A percentile compares a stretch with the other conserved stretches of the same genome.
Conservation (phyloP, 108 stramenopile genomes). For the Conticribra guillardii region DNA sequence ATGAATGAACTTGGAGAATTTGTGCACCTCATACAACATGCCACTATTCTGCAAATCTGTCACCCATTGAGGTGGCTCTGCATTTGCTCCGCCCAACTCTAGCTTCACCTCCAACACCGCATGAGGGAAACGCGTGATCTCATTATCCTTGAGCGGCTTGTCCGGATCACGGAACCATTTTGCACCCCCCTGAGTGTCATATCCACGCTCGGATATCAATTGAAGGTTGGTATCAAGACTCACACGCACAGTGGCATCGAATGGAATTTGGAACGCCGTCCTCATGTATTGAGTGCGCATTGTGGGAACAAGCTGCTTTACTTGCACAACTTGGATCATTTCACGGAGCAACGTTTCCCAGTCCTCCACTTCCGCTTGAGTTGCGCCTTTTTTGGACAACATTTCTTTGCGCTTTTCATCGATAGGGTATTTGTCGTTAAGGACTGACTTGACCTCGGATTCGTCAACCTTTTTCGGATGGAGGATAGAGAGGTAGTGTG, state of each 20-base stretch:
- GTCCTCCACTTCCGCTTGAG: constrained; percentile 85
- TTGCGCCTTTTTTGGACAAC: constrained; percentile 77
- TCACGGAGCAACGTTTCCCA: constrained; percentile 90
- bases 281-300: constrained; percentile 97
- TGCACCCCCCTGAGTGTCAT: constrained; percentile 84
- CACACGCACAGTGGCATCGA: constrained; percentile 95
- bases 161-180: constrained; percentile 93
- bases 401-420: constrained; percentile 80
- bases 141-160: constrained; percentile 74
- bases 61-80: constrained; percentile 93
- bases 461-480: constrained; percentile 62
- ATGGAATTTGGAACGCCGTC: constrained; percentile 97
- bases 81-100: constrained; percentile 85
- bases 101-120: constrained; percentile 97
- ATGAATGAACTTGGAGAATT: constrained; percentile 94
- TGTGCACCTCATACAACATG: constrained; percentile 92
- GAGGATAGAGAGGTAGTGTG: background rate
- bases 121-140: constrained; percentile 96
- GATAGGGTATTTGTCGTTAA: constrained; percentile 87
- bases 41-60: constrained; percentile 89
- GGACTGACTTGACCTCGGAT: constrained; percentile 77
- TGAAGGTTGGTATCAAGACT: constrained; percentile 95
- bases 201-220: constrained; percentile 96
- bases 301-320: constrained; percentile 95
- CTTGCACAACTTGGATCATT: constrained; percentile 86